Evolutionary conservation across 352 stramenopile species (phyloP).

Genomic region (Phytophthora hybrid): DNA sequence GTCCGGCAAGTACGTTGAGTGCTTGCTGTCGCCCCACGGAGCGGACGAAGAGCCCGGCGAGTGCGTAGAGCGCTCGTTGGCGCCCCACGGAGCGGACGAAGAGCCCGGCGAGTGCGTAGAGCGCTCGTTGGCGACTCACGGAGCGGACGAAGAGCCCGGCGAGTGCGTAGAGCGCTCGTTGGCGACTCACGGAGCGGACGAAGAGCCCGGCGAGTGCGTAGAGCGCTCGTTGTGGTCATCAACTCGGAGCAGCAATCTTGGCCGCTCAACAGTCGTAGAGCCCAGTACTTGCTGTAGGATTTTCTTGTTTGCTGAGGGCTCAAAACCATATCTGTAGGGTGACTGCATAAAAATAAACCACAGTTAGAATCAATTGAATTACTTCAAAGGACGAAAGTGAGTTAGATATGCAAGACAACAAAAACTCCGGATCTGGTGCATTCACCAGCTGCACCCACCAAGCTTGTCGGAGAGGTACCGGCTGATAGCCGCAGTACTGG

Average conservation of each 20-base stretch:
- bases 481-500: not conserved
- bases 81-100: no score
- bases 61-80: no score
- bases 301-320: not conserved
- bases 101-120: no score
- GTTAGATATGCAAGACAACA: not conserved
- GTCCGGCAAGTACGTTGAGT: no score
- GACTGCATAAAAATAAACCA: not conserved
- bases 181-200: no score
- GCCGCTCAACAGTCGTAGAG: not conserved
- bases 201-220: no score
- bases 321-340: not conserved
- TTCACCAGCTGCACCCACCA: not conserved
- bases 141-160: no score
- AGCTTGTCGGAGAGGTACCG: not conserved
- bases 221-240: slow-evolving; percentile 14
- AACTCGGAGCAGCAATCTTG: not conserved
- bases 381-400: not conserved
- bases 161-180: no score
- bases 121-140: no score
- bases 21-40: no score
- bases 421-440: not conserved
- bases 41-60: no score
- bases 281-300: not conserved
- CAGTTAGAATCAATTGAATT: not conserved